Evolutionary conservation across 805 yeast genomes (phyloP).

Genomic region (Wickerhamiella azymoides): DNA sequence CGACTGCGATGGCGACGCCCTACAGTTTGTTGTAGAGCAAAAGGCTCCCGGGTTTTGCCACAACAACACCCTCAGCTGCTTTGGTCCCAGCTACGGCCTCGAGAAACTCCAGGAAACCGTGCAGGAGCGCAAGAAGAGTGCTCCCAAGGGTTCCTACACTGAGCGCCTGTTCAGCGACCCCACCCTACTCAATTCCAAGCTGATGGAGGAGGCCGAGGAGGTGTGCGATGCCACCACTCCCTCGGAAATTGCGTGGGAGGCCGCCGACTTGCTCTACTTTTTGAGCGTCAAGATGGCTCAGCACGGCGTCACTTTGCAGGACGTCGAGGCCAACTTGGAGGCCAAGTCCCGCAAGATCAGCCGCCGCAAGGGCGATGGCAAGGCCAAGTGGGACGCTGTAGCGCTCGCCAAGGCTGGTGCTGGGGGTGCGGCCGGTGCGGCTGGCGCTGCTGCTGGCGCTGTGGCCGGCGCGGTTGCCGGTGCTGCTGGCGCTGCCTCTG

Average conservation of each 20-base stretch:
- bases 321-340: conserved; percentile 74
- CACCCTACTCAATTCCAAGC: conserved; percentile 59
- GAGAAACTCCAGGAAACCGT: conserved; percentile 54
- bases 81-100: conserved; percentile 58
- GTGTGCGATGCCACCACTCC: conserved; percentile 64
- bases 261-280: conserved; percentile 75
- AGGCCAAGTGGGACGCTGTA: conserved; percentile 46
- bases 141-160: conserved; percentile 93
- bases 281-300: conserved; percentile 52
- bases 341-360: conserved; percentile 74
- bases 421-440: not conserved
- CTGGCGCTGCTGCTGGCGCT: not conserved
- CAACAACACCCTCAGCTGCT: conserved; percentile 67
- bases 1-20: conserved; percentile 89
- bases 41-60: conserved; percentile 88
- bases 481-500: conserved; percentile 34
- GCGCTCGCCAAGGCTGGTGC: conserved; percentile 14
- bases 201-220: conserved; percentile 94
- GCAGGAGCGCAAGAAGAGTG: conserved; percentile 42
- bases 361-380: conserved; percentile 93
- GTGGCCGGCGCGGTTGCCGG: conserved; percentile 19
- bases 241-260: conserved; percentile 85
- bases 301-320: conserved; percentile 64
- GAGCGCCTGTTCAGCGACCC: conserved; percentile 73
- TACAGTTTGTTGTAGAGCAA: conserved; percentile 77